Conservation (phyloP, 352 stramenopile species). For the Phytophthora crassamura region DNA sequence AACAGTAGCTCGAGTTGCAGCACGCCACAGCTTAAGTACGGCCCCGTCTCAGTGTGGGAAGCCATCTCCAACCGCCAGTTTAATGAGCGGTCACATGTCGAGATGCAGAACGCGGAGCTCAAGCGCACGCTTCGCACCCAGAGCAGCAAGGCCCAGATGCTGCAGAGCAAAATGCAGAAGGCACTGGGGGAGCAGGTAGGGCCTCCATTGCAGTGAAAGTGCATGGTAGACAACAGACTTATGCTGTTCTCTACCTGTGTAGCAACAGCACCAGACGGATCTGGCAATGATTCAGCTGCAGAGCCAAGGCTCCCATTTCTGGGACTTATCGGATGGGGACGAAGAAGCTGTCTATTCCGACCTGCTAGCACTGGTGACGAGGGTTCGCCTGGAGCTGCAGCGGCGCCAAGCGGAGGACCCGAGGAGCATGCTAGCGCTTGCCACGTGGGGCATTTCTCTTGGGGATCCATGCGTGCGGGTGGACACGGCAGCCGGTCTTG, state of each 20-base stretch:
- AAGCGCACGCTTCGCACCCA: slow-evolving; percentile 30
- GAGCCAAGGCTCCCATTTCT: slow-evolving; percentile 13
- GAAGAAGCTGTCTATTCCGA: slow-evolving; percentile 37
- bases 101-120: slow-evolving; percentile 45
- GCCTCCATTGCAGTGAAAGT: neutral
- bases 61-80: slow-evolving; percentile 37
- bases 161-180: slow-evolving; percentile 19
- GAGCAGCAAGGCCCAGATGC: slow-evolving; percentile 2
- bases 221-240: neutral
- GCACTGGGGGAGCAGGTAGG: slow-evolving; percentile 19
- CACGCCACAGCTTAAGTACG: neutral
- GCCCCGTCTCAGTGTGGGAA: slow-evolving; percentile 26
- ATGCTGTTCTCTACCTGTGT: slow-evolving; percentile 9
- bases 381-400: slow-evolving; percentile 25
- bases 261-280: slow-evolving; percentile 24
- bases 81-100: slow-evolving; percentile 28
- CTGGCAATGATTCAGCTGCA: slow-evolving; percentile 25
- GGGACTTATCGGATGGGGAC: slow-evolving; percentile 20
- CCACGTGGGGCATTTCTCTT: slow-evolving; percentile 24
- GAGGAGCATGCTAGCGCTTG: slow-evolving; percentile 11
- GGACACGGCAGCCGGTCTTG: slow-evolving; percentile 16
- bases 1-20: neutral
- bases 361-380: slow-evolving; percentile 29
- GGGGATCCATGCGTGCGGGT: slow-evolving; percentile 17
- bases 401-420: slow-evolving; percentile 22